phyloP scores from a whole-genome alignment of 2,329 filamentous ascomycete species.

The Dendrostoma leiphaemia region DNA sequence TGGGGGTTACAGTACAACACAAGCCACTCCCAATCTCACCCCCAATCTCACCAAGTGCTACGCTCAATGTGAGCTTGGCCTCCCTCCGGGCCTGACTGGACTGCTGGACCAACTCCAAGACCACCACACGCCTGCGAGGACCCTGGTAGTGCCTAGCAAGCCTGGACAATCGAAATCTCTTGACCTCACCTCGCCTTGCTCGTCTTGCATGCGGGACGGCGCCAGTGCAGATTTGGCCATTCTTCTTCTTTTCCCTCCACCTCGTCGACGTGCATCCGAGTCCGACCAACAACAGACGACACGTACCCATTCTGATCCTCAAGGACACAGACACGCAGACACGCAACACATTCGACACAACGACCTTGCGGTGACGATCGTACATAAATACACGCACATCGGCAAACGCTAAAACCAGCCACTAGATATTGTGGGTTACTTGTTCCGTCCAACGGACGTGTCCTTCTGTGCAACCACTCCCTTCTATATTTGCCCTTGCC shows the following conservation, averaged over 20 bases:
- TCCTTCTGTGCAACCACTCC: neutral
- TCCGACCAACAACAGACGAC: neutral
- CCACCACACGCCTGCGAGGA: too few relatives aligned
- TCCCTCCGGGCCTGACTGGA: too few relatives aligned
- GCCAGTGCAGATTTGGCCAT: neutral
- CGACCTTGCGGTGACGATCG: neutral
- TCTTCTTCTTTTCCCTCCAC: too few relatives aligned
- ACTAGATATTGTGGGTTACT: constrained; percentile 4
- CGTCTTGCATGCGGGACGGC: neutral
- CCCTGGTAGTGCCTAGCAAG: too few relatives aligned
- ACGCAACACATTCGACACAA: neutral
- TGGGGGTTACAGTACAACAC: too few relatives aligned
- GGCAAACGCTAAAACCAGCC: neutral
- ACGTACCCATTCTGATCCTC: neutral
- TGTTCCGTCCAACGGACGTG: constrained; percentile 8
- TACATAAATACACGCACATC: neutral
- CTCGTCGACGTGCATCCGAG: neutral
- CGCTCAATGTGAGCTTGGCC: too few relatives aligned
- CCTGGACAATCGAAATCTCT: neutral
- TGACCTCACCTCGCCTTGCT: neutral
- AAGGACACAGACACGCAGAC: neutral
- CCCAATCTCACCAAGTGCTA: too few relatives aligned
- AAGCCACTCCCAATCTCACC: too few relatives aligned
- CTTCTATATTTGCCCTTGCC: constrained; percentile 2
- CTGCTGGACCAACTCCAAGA: too few relatives aligned